Evolutionary conservation across 163 green algal species (phyloP).

Genomic region (Chloromonas sp.): DNA sequence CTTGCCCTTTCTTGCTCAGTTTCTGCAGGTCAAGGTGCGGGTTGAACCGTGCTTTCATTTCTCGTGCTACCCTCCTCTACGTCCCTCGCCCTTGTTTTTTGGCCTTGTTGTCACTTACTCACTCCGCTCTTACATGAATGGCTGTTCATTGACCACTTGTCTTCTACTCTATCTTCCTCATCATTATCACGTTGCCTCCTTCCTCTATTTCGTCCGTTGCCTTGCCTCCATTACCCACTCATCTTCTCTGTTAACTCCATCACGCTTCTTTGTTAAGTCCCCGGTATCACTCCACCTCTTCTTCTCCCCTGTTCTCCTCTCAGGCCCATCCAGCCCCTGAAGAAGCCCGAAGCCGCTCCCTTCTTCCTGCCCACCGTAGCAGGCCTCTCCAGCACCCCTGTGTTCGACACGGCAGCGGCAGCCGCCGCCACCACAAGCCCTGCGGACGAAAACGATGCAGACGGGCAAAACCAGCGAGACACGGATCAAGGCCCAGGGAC

Average conservation of each 20-base stretch:
- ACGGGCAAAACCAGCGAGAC: background rate
- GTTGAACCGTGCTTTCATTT: background rate
- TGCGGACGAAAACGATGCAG: background rate
- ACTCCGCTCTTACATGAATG: too few relatives aligned
- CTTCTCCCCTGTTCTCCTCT: background rate
- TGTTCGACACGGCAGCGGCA: conserved; percentile 42
- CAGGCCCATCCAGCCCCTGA: conserved; percentile 67
- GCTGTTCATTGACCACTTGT: too few relatives aligned
- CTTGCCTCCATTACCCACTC: too few relatives aligned
- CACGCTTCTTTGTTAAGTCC: too few relatives aligned
- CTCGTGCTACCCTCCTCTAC: background rate
- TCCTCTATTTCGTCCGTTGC: too few relatives aligned
- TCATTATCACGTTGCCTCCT: too few relatives aligned
- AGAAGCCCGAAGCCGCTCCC: conserved; percentile 88
- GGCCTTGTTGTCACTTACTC: too few relatives aligned
- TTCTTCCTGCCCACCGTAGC: conserved; percentile 95
- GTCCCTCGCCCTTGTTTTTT: background rate
- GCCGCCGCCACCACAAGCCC: background rate
- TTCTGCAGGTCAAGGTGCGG: background rate
- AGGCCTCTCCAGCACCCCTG: conserved; percentile 37
- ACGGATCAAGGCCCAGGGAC: background rate
- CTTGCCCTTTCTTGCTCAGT: background rate
- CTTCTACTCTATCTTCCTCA: too few relatives aligned
- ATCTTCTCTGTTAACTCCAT: too few relatives aligned
- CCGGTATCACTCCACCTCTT: too few relatives aligned